Evolutionary conservation across 2,329 filamentous ascomycete species (phyloP), one percentile per base, ranked within the genome.

Genomic region (Fusarium secorum): DNA sequence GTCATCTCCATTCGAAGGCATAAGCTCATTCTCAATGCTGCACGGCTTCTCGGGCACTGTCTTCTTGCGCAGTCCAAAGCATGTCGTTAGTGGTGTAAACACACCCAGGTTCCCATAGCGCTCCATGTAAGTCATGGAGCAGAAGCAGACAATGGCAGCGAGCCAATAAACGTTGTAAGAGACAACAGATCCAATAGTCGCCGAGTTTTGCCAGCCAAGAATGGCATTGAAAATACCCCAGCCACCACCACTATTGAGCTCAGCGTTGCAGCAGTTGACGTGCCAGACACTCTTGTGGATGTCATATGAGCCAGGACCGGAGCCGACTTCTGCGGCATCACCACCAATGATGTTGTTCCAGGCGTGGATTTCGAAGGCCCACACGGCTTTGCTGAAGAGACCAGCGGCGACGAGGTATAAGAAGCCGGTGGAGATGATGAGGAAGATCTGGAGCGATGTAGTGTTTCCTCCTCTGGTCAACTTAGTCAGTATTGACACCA

Each of bases 231-330:
- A 55, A 1, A 55, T 55, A 26, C 52, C 52, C 52, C 52, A 55
- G 10, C 52, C 52, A 7, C 52, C 52, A 0, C 52, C 52, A 6
- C 52, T 38, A 7, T 55, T 55, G 1, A 55, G 8, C 28, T 55
- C 52, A 3, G 52, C 52, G 38, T 55, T 55, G 7, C 52, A 55
- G n/a, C 52, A 55, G 28, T 55, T 55, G 22, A 55, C 52, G 28
- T 55, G 52, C 52, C 52, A 55, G 4, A 55, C 52, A 13, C 52
- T 55, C n/a, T 55, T 44, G 13, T 24, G n/a, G n/a, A 55, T 55
- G 0, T 55, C 39, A 1, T 55, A 55, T 0, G 52, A 55, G 1
- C 52, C 52, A 13, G 52, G 52, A 0, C 52, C 52, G 5, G 52
- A 55, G 3, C 52, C 52, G 0, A 55, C 52, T 14, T 46, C 52